These are phyloP conservation scores for Tetrahymena malaccensis DNA, from an alignment of 73 alveolate species.

Conservation along the genomic window DNA sequence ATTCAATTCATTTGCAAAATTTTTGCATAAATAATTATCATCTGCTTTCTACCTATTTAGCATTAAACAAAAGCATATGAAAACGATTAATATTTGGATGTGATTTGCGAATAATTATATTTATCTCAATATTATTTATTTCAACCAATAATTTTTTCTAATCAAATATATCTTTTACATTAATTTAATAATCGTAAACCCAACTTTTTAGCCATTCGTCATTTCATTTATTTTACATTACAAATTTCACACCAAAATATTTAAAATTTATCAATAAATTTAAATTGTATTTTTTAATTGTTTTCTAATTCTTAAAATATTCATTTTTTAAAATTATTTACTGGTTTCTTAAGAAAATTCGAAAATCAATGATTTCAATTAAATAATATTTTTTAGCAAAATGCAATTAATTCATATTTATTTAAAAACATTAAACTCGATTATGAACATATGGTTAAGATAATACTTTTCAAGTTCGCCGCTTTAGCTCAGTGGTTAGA, in stretches of 20 bases:
- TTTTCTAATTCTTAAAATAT: background rate
- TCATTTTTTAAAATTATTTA: background rate
- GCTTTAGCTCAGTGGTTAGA: conserved; percentile 1
- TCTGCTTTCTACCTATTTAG: no score
- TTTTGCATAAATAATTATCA: no score
- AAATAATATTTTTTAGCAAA: background rate
- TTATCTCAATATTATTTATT: background rate
- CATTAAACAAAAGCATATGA: background rate
- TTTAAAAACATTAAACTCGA: background rate
- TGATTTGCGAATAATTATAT: background rate
- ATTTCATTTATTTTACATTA: background rate
- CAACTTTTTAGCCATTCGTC: background rate
- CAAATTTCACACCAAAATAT: background rate
- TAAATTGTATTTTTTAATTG: background rate
- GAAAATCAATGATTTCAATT: background rate
- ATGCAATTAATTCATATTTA: background rate
- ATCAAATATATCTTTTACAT: background rate
- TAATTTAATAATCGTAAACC: background rate
- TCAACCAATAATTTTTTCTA: background rate
- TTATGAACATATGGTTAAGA: background rate
- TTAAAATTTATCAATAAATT: background rate
- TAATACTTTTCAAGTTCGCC: background rate
- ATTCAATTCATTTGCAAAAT: no score
- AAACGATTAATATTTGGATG: background rate
- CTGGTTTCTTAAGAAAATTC: no score